phyloP scores from a whole-genome alignment of 768 basidiomycete genomes.

The Rhodotorula kratochvilovae region DNA sequence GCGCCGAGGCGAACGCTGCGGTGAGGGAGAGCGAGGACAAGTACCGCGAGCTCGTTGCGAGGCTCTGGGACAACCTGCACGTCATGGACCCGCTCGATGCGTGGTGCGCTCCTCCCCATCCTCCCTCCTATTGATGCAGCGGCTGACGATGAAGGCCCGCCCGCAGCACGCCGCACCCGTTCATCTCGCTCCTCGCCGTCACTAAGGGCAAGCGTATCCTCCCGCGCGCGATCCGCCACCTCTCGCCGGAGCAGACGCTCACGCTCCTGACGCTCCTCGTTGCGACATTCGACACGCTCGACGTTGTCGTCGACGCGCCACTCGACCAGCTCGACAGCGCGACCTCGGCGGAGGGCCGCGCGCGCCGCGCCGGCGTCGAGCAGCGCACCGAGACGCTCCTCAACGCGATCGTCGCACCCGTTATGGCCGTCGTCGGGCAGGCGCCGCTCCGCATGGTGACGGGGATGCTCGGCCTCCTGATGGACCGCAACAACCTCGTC shows the following conservation, averaged over 20 bases:
- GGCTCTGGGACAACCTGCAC: conserved; percentile 72
- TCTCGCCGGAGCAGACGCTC: conserved; percentile 71
- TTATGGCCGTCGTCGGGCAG: conserved; percentile 72
- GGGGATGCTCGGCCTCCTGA: conserved; percentile 74
- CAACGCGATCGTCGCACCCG: conserved; percentile 75
- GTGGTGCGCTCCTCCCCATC: conserved; percentile 56
- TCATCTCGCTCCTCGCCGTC: conserved; percentile 80
- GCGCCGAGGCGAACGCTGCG: conserved; percentile 56
- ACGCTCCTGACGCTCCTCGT: conserved; percentile 85
- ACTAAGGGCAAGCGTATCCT: conserved; percentile 90
- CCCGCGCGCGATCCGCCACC: conserved; percentile 78
- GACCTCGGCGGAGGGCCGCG: conserved; percentile 55
- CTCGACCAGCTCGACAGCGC: conserved; percentile 73
- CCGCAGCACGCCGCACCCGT: conserved; percentile 83
- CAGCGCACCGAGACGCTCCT: conserved; percentile 87
- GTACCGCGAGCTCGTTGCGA: conserved; percentile 54
- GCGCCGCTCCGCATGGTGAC: conserved; percentile 76
- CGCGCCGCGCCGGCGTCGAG: conserved; percentile 56
- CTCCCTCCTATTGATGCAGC: neutral
- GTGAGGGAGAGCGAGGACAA: conserved; percentile 22
- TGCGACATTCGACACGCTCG: conserved; percentile 89
- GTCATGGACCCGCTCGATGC: conserved; percentile 89
- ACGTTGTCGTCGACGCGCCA: conserved; percentile 75
- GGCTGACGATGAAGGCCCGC: neutral
- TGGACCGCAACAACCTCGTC: conserved; percentile 72